Percentiles rank a stretch among this genome's conserved stretches.
These are phyloP conservation scores for Fusarium chuoi DNA, from an alignment of 2,329 filamentous ascomycete genomes.

Conservation along the genomic window DNA sequence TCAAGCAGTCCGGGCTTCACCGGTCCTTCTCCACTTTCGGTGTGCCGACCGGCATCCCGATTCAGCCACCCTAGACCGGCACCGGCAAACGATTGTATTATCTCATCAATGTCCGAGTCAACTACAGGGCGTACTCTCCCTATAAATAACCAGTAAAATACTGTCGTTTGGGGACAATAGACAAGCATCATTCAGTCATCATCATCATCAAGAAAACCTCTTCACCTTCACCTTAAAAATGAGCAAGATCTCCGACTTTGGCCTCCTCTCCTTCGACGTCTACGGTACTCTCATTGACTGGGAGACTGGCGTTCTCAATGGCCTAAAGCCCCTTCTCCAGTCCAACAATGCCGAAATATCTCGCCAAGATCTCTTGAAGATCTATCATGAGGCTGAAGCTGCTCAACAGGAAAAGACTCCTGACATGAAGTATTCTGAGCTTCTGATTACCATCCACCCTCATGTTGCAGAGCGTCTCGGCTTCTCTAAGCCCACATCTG, in stretches of 20 bases:
- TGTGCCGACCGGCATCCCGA: constrained; percentile 21
- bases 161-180: not conserved
- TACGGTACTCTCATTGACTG: constrained; percentile 86
- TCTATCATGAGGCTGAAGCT: constrained; percentile 57
- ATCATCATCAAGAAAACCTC: not conserved
- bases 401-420: constrained; percentile 66
- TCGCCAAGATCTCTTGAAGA: constrained; percentile 53
- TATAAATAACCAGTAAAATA: constrained; percentile 4
- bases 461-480: constrained; percentile 57
- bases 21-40: constrained; percentile 17
- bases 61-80: constrained; percentile 13
- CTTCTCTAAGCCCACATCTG: constrained; percentile 48
- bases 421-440: constrained; percentile 65
- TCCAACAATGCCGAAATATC: constrained; percentile 43
- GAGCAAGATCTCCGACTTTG: constrained; percentile 43
- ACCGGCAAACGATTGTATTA: constrained; percentile 16
- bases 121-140: constrained; percentile 16
- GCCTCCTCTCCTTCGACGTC: constrained; percentile 76
- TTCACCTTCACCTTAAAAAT: constrained; percentile 8
- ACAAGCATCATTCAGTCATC: not conserved
- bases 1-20: not conserved
- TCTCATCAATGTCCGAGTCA: constrained; percentile 12
- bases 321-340: constrained; percentile 63
- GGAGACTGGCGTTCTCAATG: constrained; percentile 71
- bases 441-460: constrained; percentile 63